These are phyloP conservation scores for Lactarius sp. DNA, from an alignment of 768 basidiomycete species.

Conservation along the genomic window DNA sequence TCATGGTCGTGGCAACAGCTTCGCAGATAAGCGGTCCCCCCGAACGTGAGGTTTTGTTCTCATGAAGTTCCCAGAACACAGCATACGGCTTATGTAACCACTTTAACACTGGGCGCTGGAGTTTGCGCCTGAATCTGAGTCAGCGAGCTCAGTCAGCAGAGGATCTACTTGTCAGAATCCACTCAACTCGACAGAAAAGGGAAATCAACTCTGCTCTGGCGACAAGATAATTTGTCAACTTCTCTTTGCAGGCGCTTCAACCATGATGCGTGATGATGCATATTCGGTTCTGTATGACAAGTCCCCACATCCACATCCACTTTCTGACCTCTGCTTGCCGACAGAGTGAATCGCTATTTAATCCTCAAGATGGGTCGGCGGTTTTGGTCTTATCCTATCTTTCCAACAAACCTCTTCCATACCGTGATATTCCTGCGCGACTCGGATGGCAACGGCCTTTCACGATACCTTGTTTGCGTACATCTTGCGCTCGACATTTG, in stretches of 20 bases:
- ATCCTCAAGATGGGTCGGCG: background rate
- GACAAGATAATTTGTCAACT: too few relatives aligned
- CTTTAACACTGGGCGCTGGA: too few relatives aligned
- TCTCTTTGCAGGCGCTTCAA: too few relatives aligned
- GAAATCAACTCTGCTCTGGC: too few relatives aligned
- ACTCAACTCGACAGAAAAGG: too few relatives aligned
- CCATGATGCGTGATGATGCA: too few relatives aligned
- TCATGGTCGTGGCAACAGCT: too few relatives aligned
- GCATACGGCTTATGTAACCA: too few relatives aligned
- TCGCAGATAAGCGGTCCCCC: too few relatives aligned
- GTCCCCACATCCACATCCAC: background rate
- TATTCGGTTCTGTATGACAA: background rate
- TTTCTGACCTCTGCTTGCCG: background rate
- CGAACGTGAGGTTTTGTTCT: too few relatives aligned
- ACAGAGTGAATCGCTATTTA: constrained; percentile 6
- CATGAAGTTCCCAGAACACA: too few relatives aligned
- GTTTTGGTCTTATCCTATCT: background rate
- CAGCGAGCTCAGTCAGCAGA: background rate
- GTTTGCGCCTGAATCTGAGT: background rate
- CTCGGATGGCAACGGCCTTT: constrained; percentile 25
- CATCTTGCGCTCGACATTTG: constrained; percentile 30
- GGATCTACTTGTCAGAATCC: too few relatives aligned
- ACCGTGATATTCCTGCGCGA: background rate
- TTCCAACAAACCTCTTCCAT: background rate
- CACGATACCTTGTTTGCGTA: constrained; percentile 33